Conservation (phyloP, 2,329 filamentous ascomycete species). For the Talaromyces rugulosus region DNA sequence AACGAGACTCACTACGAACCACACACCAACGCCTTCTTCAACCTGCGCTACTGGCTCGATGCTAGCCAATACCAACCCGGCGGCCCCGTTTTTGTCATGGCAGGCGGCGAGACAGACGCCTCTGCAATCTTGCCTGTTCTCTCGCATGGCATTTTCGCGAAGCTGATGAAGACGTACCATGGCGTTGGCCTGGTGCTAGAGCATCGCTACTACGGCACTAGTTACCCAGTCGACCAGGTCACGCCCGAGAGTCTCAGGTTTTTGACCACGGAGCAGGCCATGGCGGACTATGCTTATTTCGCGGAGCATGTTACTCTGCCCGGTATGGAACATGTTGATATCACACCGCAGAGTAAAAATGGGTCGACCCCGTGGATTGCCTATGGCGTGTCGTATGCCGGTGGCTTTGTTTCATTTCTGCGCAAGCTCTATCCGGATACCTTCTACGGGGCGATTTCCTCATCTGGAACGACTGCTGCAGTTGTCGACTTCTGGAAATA, state of each 20-base stretch:
- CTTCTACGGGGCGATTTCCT: conserved; percentile 75
- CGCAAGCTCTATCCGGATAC: conserved; percentile 71
- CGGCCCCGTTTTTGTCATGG: conserved; percentile 75
- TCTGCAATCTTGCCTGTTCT: conserved; percentile 58
- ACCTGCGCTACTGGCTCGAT: conserved; percentile 79
- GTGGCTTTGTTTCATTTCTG: conserved; percentile 71
- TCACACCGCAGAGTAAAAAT: conserved; percentile 55
- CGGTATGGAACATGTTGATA: conserved; percentile 62
- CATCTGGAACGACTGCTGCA: conserved; percentile 72
- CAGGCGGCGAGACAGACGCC: conserved; percentile 64
- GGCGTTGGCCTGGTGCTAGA: conserved; percentile 78
- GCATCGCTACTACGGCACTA: conserved; percentile 81
- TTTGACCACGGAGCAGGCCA: conserved; percentile 74
- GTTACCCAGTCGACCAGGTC: conserved; percentile 64
- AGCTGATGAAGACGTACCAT: conserved; percentile 65
- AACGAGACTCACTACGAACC: conserved; percentile 74
- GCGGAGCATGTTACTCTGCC: conserved; percentile 66
- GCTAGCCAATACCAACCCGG: conserved; percentile 68
- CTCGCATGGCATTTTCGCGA: conserved; percentile 70
- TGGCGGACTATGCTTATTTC: conserved; percentile 80
- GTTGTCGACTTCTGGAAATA: conserved; percentile 72
- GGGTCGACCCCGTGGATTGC: conserved; percentile 62
- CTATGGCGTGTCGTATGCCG: conserved; percentile 81
- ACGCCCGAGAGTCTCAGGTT: conserved; percentile 69
- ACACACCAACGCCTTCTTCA: conserved; percentile 64